These are phyloP conservation scores for Parmelia sp. DNA, from an alignment of 495 filamentous ascomycete genomes.

Conservation along the genomic window DNA sequence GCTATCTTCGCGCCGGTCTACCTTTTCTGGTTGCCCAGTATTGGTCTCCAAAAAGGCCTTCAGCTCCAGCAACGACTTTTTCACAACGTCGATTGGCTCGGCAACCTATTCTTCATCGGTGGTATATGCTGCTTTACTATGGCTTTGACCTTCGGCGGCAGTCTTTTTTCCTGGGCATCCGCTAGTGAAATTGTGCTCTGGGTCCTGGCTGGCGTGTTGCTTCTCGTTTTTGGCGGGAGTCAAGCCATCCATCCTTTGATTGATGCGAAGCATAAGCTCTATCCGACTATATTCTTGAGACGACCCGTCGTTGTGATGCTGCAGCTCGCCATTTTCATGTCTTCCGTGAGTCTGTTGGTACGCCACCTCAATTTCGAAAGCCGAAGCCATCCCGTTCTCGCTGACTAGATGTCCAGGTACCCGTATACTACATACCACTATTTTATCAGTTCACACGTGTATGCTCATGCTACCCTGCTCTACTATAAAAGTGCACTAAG, in stretches of 20 bases:
- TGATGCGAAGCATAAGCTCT: not conserved
- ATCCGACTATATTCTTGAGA: slow-evolving; percentile 1
- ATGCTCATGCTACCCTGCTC: not conserved
- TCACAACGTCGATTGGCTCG: slow-evolving; percentile 31
- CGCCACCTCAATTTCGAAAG: not conserved
- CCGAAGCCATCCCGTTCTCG: too few relatives aligned
- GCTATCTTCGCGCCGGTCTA: slow-evolving; percentile 41
- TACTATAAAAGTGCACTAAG: not conserved
- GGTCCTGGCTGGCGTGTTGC: slow-evolving; percentile 41
- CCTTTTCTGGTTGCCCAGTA: slow-evolving; percentile 47
- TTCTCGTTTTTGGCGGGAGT: slow-evolving; percentile 29
- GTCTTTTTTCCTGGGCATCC: slow-evolving; percentile 31
- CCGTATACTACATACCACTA: slow-evolving; percentile 7
- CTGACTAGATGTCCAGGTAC: too few relatives aligned
- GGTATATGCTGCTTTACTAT: slow-evolving; percentile 41
- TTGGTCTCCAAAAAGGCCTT: not conserved
- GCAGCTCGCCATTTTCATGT: not conserved
- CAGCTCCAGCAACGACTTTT: not conserved
- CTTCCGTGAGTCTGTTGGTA: not conserved
- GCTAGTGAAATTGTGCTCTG: slow-evolving; percentile 46
- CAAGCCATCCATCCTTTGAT: slow-evolving; percentile 20
- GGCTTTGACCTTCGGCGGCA: slow-evolving; percentile 41
- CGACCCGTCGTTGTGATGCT: slow-evolving; percentile 19
- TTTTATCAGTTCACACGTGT: slow-evolving; percentile 8
- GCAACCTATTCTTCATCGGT: slow-evolving; percentile 35